Percentiles rank a stretch among this genome's conserved stretches.
Conservation (phyloP, 2,329 filamentous ascomycete species). For the Daldinia sp. region DNA sequence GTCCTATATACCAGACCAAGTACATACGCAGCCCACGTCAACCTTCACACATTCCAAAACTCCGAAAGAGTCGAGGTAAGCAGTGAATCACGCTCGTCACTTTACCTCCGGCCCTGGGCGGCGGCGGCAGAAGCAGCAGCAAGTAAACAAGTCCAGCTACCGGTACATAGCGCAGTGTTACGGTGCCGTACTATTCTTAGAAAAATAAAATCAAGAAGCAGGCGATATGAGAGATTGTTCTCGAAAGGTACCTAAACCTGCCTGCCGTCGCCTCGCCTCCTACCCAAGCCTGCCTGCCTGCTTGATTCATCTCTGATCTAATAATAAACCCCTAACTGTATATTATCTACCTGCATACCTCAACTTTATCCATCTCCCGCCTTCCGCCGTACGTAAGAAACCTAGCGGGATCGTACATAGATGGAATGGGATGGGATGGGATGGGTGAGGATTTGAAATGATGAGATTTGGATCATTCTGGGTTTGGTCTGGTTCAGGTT, state of each 20-base stretch:
- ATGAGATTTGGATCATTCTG: too few species aligned
- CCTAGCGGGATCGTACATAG: conserved; percentile 19
- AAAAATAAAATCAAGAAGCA: not conserved
- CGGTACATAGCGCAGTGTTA: not conserved
- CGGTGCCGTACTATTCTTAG: not conserved
- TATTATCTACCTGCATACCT: not conserved
- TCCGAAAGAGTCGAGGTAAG: not conserved
- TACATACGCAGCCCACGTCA: too few species aligned
- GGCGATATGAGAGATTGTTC: not conserved
- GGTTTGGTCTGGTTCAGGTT: too few species aligned
- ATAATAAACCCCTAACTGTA: not conserved
- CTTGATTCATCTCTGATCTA: not conserved
- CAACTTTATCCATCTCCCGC: not conserved
- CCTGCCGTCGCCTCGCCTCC: too few species aligned
- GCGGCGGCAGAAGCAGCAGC: not conserved
- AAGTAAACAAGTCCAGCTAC: not conserved
- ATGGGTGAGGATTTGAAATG: too few species aligned
- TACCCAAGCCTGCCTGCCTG: too few species aligned
- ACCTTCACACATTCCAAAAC: too few species aligned
- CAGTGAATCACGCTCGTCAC: not conserved
- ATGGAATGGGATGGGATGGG: too few species aligned
- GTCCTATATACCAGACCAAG: too few species aligned
- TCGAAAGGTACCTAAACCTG: not conserved
- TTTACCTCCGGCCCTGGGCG: not conserved
- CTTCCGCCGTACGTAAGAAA: not conserved